Percentiles rank a stretch among this genome's conserved stretches.
Conservation (phyloP, 2,329 filamentous ascomycete species). For the Trichoderma oligosporum region DNA sequence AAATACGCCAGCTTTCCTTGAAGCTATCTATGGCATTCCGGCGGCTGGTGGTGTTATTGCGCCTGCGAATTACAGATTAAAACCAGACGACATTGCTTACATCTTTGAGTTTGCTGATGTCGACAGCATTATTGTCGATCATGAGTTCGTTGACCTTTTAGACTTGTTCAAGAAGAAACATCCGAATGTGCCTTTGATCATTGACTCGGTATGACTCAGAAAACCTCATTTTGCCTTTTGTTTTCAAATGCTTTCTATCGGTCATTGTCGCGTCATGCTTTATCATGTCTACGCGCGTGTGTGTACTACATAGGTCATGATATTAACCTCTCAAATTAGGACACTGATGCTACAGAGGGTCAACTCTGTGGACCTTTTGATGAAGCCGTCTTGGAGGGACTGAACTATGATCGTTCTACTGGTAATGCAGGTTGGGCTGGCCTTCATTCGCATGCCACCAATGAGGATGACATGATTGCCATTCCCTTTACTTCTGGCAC, state of each 20-base stretch:
- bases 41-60: constrained; percentile 78
- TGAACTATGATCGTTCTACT: constrained; percentile 64
- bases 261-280: no score
- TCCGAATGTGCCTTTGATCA: constrained; percentile 63
- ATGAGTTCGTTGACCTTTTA: constrained; percentile 71
- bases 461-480: constrained; percentile 79
- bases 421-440: constrained; percentile 72
- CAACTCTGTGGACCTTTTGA: constrained; percentile 77
- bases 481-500: constrained; percentile 94
- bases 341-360: constrained; percentile 74
- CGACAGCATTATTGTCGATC: constrained; percentile 81
- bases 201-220: constrained; percentile 56
- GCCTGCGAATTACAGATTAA: constrained; percentile 60
- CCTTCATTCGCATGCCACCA: constrained; percentile 63
- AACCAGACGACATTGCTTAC: constrained; percentile 81
- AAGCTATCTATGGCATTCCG: constrained; percentile 81
- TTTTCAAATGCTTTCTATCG: no score
- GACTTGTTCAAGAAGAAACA: constrained; percentile 59
- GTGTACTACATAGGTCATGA: no score
- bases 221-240: no score
- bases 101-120: constrained; percentile 86
- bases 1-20: constrained; percentile 92
- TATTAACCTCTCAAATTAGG: constrained; percentile 41
- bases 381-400: constrained; percentile 74
- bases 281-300: no score